Conservation (phyloP, 2,329 filamentous ascomycete species). For the Neonectria faginata region DNA sequence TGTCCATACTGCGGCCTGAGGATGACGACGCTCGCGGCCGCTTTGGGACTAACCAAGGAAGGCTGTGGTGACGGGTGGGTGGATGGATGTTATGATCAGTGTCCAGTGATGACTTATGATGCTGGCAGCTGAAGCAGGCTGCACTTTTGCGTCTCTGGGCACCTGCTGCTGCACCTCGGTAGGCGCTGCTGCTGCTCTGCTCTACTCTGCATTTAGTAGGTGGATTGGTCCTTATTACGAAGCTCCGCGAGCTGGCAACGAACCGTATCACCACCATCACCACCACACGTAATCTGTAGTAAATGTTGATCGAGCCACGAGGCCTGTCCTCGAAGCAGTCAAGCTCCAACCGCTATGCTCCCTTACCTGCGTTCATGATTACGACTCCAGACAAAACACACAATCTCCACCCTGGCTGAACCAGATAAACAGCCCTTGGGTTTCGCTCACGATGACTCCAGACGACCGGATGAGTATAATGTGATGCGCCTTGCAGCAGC, state of each 20-base stretch:
- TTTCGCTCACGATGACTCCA: background rate
- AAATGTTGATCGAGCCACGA: constrained; percentile 34
- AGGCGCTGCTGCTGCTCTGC: constrained; percentile 3
- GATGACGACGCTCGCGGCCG: constrained; percentile 49
- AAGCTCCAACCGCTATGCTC: constrained; percentile 33
- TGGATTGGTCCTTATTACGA: background rate
- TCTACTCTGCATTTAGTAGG: no score
- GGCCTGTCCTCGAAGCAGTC: constrained; percentile 43
- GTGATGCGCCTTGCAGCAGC: constrained; percentile 8
- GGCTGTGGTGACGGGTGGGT: constrained; percentile 36
- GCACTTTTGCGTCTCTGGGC: constrained; percentile 1
- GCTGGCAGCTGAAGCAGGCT: background rate
- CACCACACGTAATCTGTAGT: background rate
- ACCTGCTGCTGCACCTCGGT: background rate
- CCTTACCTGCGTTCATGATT: constrained; percentile 7
- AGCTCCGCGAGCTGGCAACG: background rate
- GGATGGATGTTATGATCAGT: constrained; percentile 13
- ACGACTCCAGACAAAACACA: constrained; percentile 11
- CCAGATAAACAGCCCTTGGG: constrained; percentile 2
- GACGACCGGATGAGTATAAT: background rate
- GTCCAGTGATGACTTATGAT: constrained; percentile 7
- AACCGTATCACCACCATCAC: constrained; percentile 6
- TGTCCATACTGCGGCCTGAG: constrained; percentile 42
- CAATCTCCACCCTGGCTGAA: constrained; percentile 6
- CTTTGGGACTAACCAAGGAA: constrained; percentile 35